phyloP scores from a whole-genome alignment of 441 rosid species.

The Mallotus japonicus region DNA sequence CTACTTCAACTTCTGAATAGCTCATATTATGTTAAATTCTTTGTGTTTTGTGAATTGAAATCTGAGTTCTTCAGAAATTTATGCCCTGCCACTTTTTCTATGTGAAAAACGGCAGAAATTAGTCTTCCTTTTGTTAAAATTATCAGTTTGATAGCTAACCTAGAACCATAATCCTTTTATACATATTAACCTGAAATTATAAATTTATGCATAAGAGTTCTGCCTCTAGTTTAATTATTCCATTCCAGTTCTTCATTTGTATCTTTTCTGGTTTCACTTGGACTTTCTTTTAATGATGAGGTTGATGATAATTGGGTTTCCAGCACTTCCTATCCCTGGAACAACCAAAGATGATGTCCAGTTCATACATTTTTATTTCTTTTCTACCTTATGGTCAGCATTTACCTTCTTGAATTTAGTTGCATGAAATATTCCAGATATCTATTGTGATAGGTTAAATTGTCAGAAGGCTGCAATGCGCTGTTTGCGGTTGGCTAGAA shows the following conservation, averaged over 20 bases:
- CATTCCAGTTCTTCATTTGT: background rate
- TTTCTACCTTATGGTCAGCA: slow-evolving; percentile 1
- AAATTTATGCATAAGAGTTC: background rate
- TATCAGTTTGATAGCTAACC: background rate
- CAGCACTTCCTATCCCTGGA: background rate
- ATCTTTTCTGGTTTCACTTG: background rate
- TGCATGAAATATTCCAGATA: slow-evolving; percentile 8
- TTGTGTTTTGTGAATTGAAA: slow-evolving; percentile 2
- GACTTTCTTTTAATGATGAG: background rate
- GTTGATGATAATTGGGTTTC: background rate
- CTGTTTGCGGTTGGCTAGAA: slow-evolving; percentile 76
- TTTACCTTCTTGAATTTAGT: slow-evolving; percentile 12
- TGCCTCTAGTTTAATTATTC: background rate
- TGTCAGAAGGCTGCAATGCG: slow-evolving; percentile 96
- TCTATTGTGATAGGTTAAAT: slow-evolving; percentile 55
- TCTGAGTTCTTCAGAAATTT: background rate
- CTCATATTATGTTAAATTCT: background rate
- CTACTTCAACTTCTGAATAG: background rate
- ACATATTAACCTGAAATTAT: background rate
- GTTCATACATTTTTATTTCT: background rate
- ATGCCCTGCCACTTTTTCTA: background rate
- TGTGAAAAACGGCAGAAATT: background rate
- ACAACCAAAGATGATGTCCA: background rate
- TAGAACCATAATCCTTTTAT: background rate
- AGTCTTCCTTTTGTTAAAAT: background rate